Conservation (phyloP, 352 stramenopile genomes). For the Phytopythium boreale region DNA sequence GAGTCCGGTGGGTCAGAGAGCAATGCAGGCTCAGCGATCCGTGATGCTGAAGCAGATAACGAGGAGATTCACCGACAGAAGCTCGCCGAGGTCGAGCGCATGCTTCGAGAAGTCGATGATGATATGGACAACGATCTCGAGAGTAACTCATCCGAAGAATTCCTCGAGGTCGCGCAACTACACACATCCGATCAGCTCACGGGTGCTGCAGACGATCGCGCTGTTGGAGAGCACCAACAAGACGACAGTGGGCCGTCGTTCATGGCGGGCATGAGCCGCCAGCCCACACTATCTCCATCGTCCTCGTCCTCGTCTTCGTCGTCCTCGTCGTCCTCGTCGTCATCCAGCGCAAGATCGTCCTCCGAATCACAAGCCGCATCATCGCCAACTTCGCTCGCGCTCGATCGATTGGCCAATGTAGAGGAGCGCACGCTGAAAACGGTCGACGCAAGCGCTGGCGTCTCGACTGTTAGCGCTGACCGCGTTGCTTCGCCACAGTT, state of each 20-base stretch:
- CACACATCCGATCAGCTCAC: neutral
- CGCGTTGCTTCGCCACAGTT: neutral
- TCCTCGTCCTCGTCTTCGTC: neutral
- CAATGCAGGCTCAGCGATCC: neutral
- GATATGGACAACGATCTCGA: constrained; percentile 16
- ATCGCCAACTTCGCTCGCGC: neutral
- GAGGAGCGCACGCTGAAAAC: neutral
- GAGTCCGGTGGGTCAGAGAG: neutral
- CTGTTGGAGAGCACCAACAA: neutral
- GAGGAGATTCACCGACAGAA: constrained; percentile 17
- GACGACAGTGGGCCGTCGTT: neutral
- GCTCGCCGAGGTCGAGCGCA: constrained; percentile 17
- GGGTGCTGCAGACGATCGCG: neutral
- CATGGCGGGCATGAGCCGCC: neutral
- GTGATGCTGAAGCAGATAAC: neutral
- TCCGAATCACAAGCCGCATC: neutral
- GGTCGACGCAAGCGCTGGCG: neutral
- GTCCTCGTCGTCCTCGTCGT: neutral
- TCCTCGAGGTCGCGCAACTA: constrained; percentile 24
- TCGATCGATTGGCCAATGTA: too few relatives aligned
- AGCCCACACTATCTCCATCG: neutral
- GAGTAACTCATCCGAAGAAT: constrained; percentile 33
- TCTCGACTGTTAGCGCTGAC: neutral
- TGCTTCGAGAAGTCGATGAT: constrained; percentile 19
- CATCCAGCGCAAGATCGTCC: neutral